These are phyloP conservation scores for Colletotrichum sp. DNA, from an alignment of 2,329 filamentous ascomycete genomes.

Conservation along the genomic window DNA sequence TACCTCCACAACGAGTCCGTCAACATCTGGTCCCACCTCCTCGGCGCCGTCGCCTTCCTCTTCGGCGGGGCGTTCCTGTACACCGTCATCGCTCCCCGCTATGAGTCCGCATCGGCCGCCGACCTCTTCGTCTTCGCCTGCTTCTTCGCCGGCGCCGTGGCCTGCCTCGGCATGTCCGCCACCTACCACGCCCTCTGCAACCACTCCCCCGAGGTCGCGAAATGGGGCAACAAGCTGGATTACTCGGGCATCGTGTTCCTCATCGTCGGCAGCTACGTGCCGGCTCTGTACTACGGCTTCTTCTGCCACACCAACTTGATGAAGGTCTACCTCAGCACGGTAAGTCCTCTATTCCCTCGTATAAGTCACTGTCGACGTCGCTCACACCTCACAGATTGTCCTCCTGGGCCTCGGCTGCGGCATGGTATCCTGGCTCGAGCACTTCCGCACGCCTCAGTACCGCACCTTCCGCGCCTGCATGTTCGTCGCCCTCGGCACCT, in stretches of 20 bases:
- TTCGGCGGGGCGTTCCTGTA: constrained; percentile 59
- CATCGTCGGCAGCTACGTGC: constrained; percentile 91
- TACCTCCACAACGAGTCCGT: constrained; percentile 67
- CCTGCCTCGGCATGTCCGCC: constrained; percentile 81
- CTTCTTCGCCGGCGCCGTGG: constrained; percentile 77
- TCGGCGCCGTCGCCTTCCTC: constrained; percentile 68
- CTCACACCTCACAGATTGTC: constrained; percentile 65
- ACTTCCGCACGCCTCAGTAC: constrained; percentile 83
- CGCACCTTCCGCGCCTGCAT: constrained; percentile 85
- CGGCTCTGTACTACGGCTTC: constrained; percentile 87
- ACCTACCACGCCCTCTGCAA: constrained; percentile 87
- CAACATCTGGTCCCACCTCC: constrained; percentile 68
- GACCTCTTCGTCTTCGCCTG: constrained; percentile 78
- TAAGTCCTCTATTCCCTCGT: constrained; percentile 42
- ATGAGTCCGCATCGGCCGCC: constrained; percentile 61
- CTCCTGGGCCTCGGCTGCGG: constrained; percentile 78
- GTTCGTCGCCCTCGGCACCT: constrained; percentile 88
- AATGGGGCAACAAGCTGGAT: constrained; percentile 90
- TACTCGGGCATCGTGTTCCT: constrained; percentile 92
- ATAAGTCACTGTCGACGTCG: background rate
- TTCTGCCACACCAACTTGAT: constrained; percentile 71
- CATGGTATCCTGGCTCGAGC: constrained; percentile 77
- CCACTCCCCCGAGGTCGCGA: constrained; percentile 78
- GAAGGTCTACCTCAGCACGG: constrained; percentile 76
- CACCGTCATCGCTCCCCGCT: constrained; percentile 65